Evolutionary conservation across 495 filamentous ascomycete genomes (phyloP), one percentile per base, ranked within the genome.

Genomic region (Recurvomyces mirabilis): DNA sequence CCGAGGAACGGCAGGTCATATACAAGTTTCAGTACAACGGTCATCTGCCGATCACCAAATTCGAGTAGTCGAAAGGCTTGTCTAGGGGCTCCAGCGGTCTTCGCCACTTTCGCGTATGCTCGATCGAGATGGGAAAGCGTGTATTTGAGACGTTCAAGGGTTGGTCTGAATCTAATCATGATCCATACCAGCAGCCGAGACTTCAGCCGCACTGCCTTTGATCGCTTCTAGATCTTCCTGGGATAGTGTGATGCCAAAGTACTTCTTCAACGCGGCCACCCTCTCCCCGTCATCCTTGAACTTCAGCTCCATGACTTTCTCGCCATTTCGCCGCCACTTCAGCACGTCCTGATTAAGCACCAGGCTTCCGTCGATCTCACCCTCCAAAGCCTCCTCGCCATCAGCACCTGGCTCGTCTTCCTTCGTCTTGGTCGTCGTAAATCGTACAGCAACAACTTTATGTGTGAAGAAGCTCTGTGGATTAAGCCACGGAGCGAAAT

Each of bases 161-260:
- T n/a, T n/a, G n/a, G n/a, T n/a, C n/a, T n/a, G n/a, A n/a, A n/a
- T n/a, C n/a, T n/a, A n/a, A n/a, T n/a, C n/a, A n/a, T n/a, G n/a
- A n/a, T n/a, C n/a, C n/a, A n/a, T n/a, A n/a, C n/a, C n/a, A n/a
- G n/a, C n/a, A n/a, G n/a, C n/a, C n/a, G n/a, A n/a, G n/a, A 45
- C 32, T 15, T 36, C 26, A 5, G 30, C 42, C 6, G 30, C 46
- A 2, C 25, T 58, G 1, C 74, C 73, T 25, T 48, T 59, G 25
- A 79, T 73, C 0, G 66, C 70, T 30, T 43, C 54, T 18, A 56
- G 59, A 57, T 81, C 76, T 36, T 72, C 65, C 24, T 66, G 60
- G 0, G 63, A 70, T 34, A 82, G 59, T 14, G 57, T 53, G 43
- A 82, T 70, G 13, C 62, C 70, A 57, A 81, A 81, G 47, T 69